Evolutionary conservation across 2,329 filamentous ascomycete species (phyloP), one percentile per base, ranked within the genome.

Genomic region (Aureobasidium sp.): DNA sequence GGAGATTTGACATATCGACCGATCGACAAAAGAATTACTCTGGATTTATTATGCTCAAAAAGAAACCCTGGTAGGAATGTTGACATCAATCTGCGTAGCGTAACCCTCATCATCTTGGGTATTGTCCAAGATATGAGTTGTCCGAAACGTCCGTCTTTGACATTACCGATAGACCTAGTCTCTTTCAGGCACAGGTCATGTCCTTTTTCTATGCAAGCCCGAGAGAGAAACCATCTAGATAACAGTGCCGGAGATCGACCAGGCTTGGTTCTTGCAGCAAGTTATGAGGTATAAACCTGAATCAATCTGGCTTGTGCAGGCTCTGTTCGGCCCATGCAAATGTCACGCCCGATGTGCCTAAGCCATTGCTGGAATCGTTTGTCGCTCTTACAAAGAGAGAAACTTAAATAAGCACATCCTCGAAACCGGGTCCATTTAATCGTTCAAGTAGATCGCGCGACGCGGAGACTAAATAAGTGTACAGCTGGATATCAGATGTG

Each of bases 71-170:
- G n/a, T n/a, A n/a, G n/a, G n/a, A n/a, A n/a, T n/a, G n/a, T n/a
- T n/a, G n/a, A n/a, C n/a, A n/a, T n/a, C n/a, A n/a, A n/a, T n/a
- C n/a, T n/a, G n/a, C n/a, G n/a, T n/a, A n/a, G n/a, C n/a, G n/a
- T n/a, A n/a, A n/a, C n/a, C n/a, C n/a, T n/a, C n/a, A n/a, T n/a
- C n/a, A n/a, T n/a, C n/a, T n/a, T n/a, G n/a, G n/a, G n/a, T n/a
- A n/a, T 79, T 81, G 61, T 85, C 81, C 1, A 84, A 66, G 0
- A 76, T 78, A 59, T 84, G 85, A 0, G 78, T 75, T 3, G 75
- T 76, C 81, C 81, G 84, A 49, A 86, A 84, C 0, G 80, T 74
- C 6, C 81, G 70, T 54, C 78, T 78, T 1, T 77, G 72, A 37
- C 78, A 77, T 55, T 84, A 79, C 0, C 66, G 64, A 3, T 71